A percentile compares a stretch with the other conserved stretches of the same genome.
phyloP scores from a whole-genome alignment of 1,139 yeast genomes.

The Suhomyces guaymorum region DNA sequence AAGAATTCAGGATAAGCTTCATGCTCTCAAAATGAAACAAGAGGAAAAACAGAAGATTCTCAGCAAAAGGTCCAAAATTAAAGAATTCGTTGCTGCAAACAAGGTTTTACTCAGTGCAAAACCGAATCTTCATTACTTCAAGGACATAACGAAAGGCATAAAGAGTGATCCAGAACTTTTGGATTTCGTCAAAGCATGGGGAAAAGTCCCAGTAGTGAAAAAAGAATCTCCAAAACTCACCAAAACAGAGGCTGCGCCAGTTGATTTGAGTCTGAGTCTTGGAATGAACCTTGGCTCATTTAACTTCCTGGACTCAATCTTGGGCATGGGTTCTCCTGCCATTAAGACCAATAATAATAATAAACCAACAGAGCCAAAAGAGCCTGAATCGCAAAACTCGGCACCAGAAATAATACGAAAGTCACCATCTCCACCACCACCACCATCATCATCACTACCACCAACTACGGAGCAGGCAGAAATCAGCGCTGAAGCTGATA shows the following conservation, averaged over 20 bases:
- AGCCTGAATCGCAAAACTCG: background rate
- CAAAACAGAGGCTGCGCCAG: slow-evolving; percentile 2
- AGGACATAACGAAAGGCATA: slow-evolving; percentile 16
- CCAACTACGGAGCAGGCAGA: too few species aligned
- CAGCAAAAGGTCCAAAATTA: slow-evolving; percentile 2
- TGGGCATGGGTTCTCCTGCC: background rate
- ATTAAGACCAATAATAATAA: too few species aligned
- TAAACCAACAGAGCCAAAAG: background rate
- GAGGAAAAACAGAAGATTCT: slow-evolving; percentile 6
- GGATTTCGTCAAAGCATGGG: slow-evolving; percentile 21
- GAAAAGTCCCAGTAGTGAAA: slow-evolving; percentile 17
- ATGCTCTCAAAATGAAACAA: slow-evolving; percentile 3
- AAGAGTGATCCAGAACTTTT: slow-evolving; percentile 16
- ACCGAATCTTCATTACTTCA: slow-evolving; percentile 21
- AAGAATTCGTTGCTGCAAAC: slow-evolving; percentile 12
- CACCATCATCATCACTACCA: too few species aligned
- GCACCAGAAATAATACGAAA: background rate
- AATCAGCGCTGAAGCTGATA: too few species aligned
- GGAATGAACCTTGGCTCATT: slow-evolving; percentile 11
- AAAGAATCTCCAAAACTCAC: slow-evolving; percentile 1
- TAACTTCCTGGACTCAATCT: slow-evolving; percentile 8
- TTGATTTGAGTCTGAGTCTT: slow-evolving; percentile 1
- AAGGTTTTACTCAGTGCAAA: slow-evolving; percentile 19
- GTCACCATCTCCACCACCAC: background rate
- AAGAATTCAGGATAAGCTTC: slow-evolving; percentile 11